Conservation (phyloP, 257 asterid species). For the Nemophila menziesii region DNA sequence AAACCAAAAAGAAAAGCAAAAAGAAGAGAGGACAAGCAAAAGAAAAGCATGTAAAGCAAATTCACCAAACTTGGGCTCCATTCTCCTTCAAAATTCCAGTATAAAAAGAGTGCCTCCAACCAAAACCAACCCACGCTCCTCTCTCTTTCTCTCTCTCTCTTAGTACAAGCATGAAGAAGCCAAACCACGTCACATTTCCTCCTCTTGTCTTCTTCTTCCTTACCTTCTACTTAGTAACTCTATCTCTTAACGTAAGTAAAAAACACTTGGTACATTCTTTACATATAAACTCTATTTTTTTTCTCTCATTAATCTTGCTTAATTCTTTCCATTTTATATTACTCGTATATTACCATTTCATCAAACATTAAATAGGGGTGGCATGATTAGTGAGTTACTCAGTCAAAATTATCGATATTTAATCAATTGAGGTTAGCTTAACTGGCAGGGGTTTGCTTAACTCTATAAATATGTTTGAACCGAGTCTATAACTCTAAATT, state of each 20-base stretch:
- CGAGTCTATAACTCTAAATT: too few species aligned
- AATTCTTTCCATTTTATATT: background rate
- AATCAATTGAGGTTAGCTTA: too few species aligned
- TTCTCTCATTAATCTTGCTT: background rate
- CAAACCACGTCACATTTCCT: slow-evolving; percentile 10
- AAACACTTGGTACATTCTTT: background rate
- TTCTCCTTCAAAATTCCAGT: too few species aligned
- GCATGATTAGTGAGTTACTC: too few species aligned
- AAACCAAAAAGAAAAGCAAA: too few species aligned
- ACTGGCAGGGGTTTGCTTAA: too few species aligned
- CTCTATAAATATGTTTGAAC: too few species aligned
- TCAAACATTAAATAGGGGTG: too few species aligned
- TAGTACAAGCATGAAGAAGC: slow-evolving; percentile 20
- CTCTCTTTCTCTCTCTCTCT: slow-evolving; percentile 23
- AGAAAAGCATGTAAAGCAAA: too few species aligned
- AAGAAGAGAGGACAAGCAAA: too few species aligned
- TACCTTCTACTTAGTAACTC: slow-evolving; percentile 10
- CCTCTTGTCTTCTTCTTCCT: slow-evolving; percentile 13
- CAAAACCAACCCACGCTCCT: slow-evolving; percentile 16
- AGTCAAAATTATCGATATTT: too few species aligned
- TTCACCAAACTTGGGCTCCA: too few species aligned
- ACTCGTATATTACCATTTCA: background rate
- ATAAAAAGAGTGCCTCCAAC: slow-evolving; percentile 27
- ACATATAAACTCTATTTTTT: background rate
- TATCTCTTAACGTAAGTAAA: slow-evolving; percentile 21